These are phyloP conservation scores for Lachnum nothofagi DNA, from an alignment of 2,329 filamentous ascomycete species.

Conservation along the genomic window DNA sequence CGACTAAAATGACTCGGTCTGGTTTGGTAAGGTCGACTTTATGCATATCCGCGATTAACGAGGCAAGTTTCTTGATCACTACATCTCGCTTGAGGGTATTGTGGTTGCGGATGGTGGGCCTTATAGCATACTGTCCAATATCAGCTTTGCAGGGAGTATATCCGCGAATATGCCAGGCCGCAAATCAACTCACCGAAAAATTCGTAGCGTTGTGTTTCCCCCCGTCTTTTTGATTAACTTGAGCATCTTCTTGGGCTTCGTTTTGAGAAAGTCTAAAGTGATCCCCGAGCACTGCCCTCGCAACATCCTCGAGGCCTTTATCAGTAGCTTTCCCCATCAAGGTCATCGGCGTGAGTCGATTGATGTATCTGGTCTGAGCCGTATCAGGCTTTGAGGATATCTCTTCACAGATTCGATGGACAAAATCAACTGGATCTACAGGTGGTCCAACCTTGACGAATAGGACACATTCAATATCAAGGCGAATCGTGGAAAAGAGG, in stretches of 20 bases:
- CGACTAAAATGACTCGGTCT: conserved; percentile 73
- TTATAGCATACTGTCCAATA: conserved; percentile 69
- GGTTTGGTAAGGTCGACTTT: conserved; percentile 74
- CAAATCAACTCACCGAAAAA: conserved; percentile 25
- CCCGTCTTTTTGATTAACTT: conserved; percentile 2
- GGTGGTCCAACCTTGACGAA: conserved; percentile 55
- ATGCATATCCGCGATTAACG: conserved; percentile 50
- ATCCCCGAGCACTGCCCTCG: conserved; percentile 54
- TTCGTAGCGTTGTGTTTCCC: conserved; percentile 5
- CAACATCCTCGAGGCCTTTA: conserved; percentile 61
- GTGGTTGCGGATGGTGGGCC: conserved; percentile 71
- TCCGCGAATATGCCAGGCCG: not conserved
- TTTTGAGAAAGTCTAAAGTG: conserved; percentile 50
- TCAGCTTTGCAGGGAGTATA: not conserved
- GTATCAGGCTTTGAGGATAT: conserved; percentile 40
- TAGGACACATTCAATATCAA: conserved; percentile 57
- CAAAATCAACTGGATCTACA: conserved; percentile 52
- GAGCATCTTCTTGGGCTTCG: conserved; percentile 16
- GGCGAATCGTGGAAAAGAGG: conserved; percentile 48
- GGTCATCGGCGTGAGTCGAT: conserved; percentile 53
- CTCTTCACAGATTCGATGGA: conserved; percentile 51
- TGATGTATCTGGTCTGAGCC: conserved; percentile 53
- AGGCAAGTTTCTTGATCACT: conserved; percentile 64
- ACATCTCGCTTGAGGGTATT: conserved; percentile 60
- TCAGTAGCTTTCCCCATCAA: conserved; percentile 61